Percentiles rank a stretch among this genome's conserved stretches.
Evolutionary conservation across 2,329 filamentous ascomycete genomes (phyloP).

Genomic region (Diplodia corticola): DNA sequence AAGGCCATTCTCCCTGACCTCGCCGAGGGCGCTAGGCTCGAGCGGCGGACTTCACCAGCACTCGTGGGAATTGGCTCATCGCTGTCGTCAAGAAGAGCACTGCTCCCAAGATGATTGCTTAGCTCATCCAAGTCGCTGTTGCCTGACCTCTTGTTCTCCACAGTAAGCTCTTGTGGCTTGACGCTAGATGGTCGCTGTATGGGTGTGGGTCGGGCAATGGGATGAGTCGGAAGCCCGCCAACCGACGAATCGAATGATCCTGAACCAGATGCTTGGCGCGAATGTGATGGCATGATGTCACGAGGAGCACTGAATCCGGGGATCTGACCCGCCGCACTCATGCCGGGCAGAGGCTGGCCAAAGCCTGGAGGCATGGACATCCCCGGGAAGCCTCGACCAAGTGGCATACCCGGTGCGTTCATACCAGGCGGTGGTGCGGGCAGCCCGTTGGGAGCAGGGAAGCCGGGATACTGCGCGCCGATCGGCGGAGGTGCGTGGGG

Average conservation of each 20-base stretch:
- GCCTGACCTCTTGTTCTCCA: slow-evolving; percentile 40
- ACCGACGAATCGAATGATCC: slow-evolving; percentile 56
- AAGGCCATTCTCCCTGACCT: slow-evolving; percentile 35
- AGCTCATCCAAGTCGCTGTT: slow-evolving; percentile 68
- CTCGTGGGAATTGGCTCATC: slow-evolving; percentile 57
- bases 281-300: slow-evolving; percentile 59
- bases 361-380: slow-evolving; percentile 61
- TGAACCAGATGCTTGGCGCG: slow-evolving; percentile 70
- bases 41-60: slow-evolving; percentile 40
- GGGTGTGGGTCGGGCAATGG: slow-evolving; percentile 78
- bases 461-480: slow-evolving; percentile 55
- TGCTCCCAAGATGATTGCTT: slow-evolving; percentile 82
- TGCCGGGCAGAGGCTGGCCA: slow-evolving; percentile 43
- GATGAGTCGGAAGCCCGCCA: slow-evolving; percentile 59
- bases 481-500: slow-evolving; percentile 53
- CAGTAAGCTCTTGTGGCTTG: slow-evolving; percentile 52
- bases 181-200: slow-evolving; percentile 84
- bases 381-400: slow-evolving; percentile 55
- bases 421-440: slow-evolving; percentile 58
- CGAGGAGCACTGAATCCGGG: slow-evolving; percentile 37
- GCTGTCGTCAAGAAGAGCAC: slow-evolving; percentile 71
- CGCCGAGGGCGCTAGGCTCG: slow-evolving; percentile 39
- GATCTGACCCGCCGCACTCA: slow-evolving; percentile 38
- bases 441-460: slow-evolving; percentile 51
- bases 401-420: slow-evolving; percentile 61